A percentile compares a stretch with the other conserved stretches of the same genome.
Conservation (phyloP, 2,329 filamentous ascomycete species). For the Aspergillus fumigatus region DNA sequence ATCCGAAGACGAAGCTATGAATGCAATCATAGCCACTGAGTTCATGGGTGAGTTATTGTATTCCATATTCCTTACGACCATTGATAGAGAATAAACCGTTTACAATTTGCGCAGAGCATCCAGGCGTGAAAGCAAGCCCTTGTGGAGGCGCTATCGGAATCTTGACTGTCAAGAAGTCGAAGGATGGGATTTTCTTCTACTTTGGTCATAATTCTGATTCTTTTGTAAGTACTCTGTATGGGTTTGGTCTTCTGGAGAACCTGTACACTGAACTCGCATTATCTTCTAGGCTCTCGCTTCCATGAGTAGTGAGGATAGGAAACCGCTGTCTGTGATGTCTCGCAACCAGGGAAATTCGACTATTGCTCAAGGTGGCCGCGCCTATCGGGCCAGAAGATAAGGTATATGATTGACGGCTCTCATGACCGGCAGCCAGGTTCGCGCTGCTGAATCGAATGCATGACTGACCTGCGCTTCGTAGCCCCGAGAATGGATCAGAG, state of each 20-base stretch:
- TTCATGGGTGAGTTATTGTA: slow-evolving; percentile 64
- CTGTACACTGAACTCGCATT: slow-evolving; percentile 6
- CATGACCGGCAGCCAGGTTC: neutral
- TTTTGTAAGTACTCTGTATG: slow-evolving; percentile 45
- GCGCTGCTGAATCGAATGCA: neutral
- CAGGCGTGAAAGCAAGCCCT: slow-evolving; percentile 73
- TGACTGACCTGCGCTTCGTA: neutral
- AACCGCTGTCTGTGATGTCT: slow-evolving; percentile 83
- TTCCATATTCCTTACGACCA: neutral
- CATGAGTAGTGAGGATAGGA: slow-evolving; percentile 73
- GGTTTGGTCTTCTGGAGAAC: neutral
- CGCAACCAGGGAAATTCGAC: slow-evolving; percentile 55
- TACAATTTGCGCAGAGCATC: slow-evolving; percentile 49
- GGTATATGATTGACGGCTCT: neutral
- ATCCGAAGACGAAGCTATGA: slow-evolving; percentile 73
- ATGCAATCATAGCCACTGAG: slow-evolving; percentile 75
- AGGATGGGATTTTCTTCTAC: slow-evolving; percentile 73
- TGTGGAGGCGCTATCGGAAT: slow-evolving; percentile 87
- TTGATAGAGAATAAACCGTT: slow-evolving; percentile 1
- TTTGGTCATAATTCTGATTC: slow-evolving; percentile 96
- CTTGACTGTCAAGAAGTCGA: slow-evolving; percentile 81
- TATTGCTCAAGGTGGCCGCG: slow-evolving; percentile 46
- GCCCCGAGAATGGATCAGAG: neutral
- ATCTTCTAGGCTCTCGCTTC: slow-evolving; percentile 66
- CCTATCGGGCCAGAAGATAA: slow-evolving; percentile 26